Conservation (phyloP, 1,284 basidiomycete species). For the Porogramme epimiltina region DNA sequence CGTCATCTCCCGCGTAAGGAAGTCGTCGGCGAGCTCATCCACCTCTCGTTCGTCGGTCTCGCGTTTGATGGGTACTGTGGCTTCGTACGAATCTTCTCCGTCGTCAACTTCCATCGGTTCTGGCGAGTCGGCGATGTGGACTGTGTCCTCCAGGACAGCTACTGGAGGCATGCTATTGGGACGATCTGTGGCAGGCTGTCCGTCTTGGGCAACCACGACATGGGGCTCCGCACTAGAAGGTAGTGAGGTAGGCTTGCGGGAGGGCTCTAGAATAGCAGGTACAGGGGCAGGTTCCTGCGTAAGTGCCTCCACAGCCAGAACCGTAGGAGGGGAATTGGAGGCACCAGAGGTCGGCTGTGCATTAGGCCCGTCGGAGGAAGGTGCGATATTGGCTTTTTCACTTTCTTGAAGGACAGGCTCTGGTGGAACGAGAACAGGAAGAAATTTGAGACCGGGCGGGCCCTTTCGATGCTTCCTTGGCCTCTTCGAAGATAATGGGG, state of each 20-base stretch:
- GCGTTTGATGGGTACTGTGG: neutral
- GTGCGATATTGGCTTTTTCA: no score
- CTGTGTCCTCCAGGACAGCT: neutral
- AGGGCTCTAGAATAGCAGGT: no score
- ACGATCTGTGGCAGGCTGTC: neutral
- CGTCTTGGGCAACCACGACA: no score
- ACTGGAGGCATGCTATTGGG: neutral
- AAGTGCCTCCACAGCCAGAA: no score
- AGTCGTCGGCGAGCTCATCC: no score
- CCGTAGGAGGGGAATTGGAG: no score
- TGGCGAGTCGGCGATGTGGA: neutral
- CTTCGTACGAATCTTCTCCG: neutral
- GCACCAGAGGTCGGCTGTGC: no score
- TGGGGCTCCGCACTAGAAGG: no score
- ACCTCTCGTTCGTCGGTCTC: neutral
- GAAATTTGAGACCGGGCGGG: slow-evolving; percentile 14
- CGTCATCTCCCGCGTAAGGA: no score
- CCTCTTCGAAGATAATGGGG: slow-evolving; percentile 9
- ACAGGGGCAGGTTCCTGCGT: no score
- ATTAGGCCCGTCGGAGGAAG: no score
- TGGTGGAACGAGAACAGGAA: slow-evolving; percentile 1
- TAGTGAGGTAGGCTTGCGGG: no score
- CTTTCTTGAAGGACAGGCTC: neutral
- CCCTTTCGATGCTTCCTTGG: slow-evolving; percentile 12
- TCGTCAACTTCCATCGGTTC: slow-evolving; percentile 8